Conservation (phyloP, 1,139 yeast genomes). For the Hyphopichia burtonii region DNA sequence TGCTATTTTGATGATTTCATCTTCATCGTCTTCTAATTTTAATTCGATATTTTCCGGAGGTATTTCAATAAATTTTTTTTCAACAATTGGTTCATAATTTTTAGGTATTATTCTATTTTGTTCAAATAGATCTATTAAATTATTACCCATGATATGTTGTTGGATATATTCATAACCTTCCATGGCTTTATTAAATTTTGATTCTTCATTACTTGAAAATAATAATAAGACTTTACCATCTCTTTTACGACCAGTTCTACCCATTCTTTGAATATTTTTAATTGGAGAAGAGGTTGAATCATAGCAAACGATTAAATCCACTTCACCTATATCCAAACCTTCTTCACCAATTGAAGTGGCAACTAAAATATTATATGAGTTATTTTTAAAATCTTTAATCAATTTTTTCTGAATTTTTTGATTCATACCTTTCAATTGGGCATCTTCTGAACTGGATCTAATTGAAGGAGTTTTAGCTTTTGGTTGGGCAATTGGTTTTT, state of each 20-base stretch:
- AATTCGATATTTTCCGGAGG: constrained; percentile 69
- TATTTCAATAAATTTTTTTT: constrained; percentile 55
- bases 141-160: constrained; percentile 48
- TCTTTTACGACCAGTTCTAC: constrained; percentile 95
- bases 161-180: constrained; percentile 82
- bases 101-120: constrained; percentile 70
- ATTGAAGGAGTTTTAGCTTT: constrained; percentile 3
- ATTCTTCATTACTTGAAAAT: constrained; percentile 74
- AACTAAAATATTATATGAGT: constrained; percentile 73
- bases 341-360: constrained; percentile 99
- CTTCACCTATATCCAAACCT: constrained; percentile 97
- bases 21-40: constrained; percentile 53
- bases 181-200: constrained; percentile 82
- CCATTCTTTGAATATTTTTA: constrained; percentile 92
- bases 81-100: constrained; percentile 52
- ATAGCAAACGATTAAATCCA: constrained; percentile 86
- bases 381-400: constrained; percentile 69
- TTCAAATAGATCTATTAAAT: constrained; percentile 38
- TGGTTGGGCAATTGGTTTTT: constrained; percentile 24
- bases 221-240: constrained; percentile 82
- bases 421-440: constrained; percentile 61
- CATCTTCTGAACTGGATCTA: constrained; percentile 49
- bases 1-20: constrained; percentile 67
- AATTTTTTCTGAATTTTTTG: constrained; percentile 73
- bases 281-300: constrained; percentile 95